These are phyloP conservation scores for Phytophthora parvispora DNA, from an alignment of 352 stramenopile genomes.

Conservation along the genomic window DNA sequence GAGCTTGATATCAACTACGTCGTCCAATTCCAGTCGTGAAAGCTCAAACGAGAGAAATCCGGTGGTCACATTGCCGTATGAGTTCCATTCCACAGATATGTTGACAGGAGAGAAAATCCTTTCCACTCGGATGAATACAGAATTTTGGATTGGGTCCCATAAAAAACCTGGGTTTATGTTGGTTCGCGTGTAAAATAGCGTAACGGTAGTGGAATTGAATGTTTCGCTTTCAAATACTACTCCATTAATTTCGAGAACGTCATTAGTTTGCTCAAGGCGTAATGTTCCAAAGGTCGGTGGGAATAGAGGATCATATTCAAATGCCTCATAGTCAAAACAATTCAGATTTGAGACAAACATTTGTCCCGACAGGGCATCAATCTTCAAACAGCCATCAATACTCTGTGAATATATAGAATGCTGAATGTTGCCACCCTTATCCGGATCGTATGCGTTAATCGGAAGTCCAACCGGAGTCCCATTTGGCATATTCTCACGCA, in stretches of 20 bases:
- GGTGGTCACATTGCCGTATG: neutral
- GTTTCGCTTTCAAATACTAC: conserved; percentile 16
- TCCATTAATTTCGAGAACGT: conserved; percentile 10
- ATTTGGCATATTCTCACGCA: conserved; percentile 46
- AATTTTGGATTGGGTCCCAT: conserved; percentile 5
- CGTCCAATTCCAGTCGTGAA: neutral
- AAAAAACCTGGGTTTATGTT: neutral
- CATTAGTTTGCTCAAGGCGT: neutral
- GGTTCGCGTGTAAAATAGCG: conserved; percentile 16
- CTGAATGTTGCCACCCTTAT: conserved; percentile 16
- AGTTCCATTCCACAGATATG: neutral
- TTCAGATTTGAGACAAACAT: conserved; percentile 39
- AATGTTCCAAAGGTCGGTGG: neutral
- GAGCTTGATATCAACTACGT: conserved; percentile 43
- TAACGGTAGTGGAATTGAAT: conserved; percentile 1
- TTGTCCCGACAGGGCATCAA: conserved; percentile 47
- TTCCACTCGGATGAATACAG: conserved; percentile 12
- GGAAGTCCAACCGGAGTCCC: conserved; percentile 24
- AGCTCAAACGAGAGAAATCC: conserved; percentile 25
- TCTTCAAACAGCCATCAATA: conserved; percentile 43
- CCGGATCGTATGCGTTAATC: conserved; percentile 26
- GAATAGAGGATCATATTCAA: conserved; percentile 36
- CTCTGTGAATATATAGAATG: conserved; percentile 48
- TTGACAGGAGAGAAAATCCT: conserved; percentile 16
- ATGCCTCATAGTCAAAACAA: conserved; percentile 67